Base-by-base conservation (phyloP, 1,284 basidiomycete genomes). In the Trichosporon sp. region DNA sequence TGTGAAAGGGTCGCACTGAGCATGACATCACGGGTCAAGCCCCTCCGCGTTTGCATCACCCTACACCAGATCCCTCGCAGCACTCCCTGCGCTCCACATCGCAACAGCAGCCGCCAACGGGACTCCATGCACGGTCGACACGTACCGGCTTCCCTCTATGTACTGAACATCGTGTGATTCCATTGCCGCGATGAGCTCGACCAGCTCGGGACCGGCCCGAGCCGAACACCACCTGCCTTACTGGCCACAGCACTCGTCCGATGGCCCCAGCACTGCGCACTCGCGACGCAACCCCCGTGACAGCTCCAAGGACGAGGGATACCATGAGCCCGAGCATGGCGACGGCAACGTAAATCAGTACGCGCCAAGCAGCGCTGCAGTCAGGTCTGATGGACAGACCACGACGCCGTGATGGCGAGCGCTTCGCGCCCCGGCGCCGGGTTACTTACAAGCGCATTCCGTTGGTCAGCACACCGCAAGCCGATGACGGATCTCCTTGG, bases 381-480 rank as follows among this genome's bases (percentile, higher is more conserved):
- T 1, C 21, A 14, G 2, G 11, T 5, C 14, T 31, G 26, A 59
- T 5, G 26, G 12, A 19, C 31, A 59, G 54, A 31, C 26, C 54
- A 32, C 54, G 21, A 2, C 21, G 54, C 21, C 21, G 26, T 4
- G 54, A 59, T 4, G 54, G 31, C 54, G 54, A 59, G 31, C 54
- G 10, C 11, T 59, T 59, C 31, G 54, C 54, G 10, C 54, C 8
- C 26, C 26, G 54, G 26, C 54, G 26, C 11, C 26, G 54, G 7
- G 54, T 59, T 26, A 59, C 54, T 3, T 59, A 31, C 54, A 31
- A 56, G 21, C 51, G 51, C 19, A 56, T 56, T 31, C 51, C 51
- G 2, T 12, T 56, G 21, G 19, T 56, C 7, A 56, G 51, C 26
- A 56, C 11, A 5, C 51, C 51, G 6, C 51, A 56, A n/a, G 6